Base-by-base conservation (phyloP, 2,329 filamentous ascomycete genomes). In the Trichoderma sp. region DNA sequence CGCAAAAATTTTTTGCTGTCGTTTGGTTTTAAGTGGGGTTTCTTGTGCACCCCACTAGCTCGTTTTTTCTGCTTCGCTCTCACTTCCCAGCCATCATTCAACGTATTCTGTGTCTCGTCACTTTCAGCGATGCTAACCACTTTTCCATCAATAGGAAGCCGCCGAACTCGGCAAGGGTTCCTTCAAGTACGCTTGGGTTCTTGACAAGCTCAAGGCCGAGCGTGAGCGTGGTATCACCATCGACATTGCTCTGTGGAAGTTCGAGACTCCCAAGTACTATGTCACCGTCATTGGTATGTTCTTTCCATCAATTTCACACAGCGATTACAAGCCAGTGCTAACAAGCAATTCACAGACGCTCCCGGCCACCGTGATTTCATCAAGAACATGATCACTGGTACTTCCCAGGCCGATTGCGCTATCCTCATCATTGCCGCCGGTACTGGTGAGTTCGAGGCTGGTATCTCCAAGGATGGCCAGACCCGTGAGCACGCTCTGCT, bases 331-430 rank as follows among this genome's bases (percentile, higher is more conserved):
- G 1, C 15, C 9, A 9, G 13, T 13, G 13, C 47, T 62, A 63
- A 53, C 28, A 9, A 2, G 15, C 7, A 6, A 17, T 15, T 32
- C n/a, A 50, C 78, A 92, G 93, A 99, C 84, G 96, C 96, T 86
- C 96, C 96, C 83, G 96, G 96, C 88, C 96, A 99, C 88, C 95
- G 96, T 96, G 96, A 99, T 85, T 99, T 98, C 91, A 98, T 99
- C 94, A 99, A 99, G 95, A 99, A 98, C 95, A 99, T 99, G 96
- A 99, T 99, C 87, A 98, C 96, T 92, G 96, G 96, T 95, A 98
- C 96, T 84, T 99, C 96, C 86, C 96, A 98, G 93, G 96, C 96
- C 81, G 96, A 99, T 85, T 98, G 96, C 88, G 96, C 96, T 83
- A 94, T 99, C 86, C 95, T 99, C 90, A 98, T 99, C 89, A 99